Evolutionary conservation across 306 rosid genomes (phyloP).

Genomic region (Canavalia ensiformis): DNA sequence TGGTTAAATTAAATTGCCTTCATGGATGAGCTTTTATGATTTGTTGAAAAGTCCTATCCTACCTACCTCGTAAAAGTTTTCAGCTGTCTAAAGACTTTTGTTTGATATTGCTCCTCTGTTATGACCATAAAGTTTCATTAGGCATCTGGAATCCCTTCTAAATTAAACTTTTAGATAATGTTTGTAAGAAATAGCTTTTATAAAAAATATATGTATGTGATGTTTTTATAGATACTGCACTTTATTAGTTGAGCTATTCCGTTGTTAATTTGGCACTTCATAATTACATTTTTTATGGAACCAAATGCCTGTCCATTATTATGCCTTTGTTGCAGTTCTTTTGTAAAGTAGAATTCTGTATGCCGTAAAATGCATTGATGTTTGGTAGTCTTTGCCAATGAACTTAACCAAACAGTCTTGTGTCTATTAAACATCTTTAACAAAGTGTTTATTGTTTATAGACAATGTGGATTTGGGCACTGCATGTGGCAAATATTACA

Average conservation of each 20-base stretch:
- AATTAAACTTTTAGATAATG: neutral
- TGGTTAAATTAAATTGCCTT: no score
- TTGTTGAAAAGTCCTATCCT: neutral
- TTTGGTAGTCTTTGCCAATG: neutral
- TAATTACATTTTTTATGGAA: neutral
- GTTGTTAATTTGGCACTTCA: neutral
- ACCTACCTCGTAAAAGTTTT: neutral
- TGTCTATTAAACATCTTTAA: neutral
- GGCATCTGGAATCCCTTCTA: neutral
- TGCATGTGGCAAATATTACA: slow-evolving; percentile 83
- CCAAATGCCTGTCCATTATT: neutral
- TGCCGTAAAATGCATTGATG: neutral
- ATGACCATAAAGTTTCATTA: neutral
- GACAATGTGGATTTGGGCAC: slow-evolving; percentile 89
- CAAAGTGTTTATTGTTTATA: slow-evolving; percentile 1
- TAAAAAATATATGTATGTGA: no score
- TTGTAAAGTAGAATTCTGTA: neutral
- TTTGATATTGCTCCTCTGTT: neutral
- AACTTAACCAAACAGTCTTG: neutral
- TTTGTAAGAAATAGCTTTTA: neutral
- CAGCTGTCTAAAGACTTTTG: neutral
- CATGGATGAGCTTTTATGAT: neutral
- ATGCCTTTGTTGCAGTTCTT: neutral
- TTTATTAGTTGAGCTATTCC: neutral
- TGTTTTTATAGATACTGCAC: neutral